Evolutionary conservation across 805 yeast genomes (phyloP), one percentile per base, ranked within the genome.

Genomic region (Saccharomycopsis fodiens): DNA sequence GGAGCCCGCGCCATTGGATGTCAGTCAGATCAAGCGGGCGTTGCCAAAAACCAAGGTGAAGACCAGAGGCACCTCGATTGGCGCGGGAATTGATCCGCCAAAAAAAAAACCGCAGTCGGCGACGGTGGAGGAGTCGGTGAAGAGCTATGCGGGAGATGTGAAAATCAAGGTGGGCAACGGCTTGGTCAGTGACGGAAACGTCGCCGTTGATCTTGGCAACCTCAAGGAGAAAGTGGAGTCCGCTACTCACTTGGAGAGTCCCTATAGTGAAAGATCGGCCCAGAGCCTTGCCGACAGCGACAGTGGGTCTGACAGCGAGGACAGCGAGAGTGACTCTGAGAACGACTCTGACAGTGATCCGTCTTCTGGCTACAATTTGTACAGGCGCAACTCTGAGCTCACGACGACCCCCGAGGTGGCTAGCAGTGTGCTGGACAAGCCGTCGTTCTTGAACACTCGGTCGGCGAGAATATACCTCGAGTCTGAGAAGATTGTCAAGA

Each of bases 401-500:
- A 32, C 36, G 7, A 10, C 36, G 19, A 32, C 36, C 8, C 36
- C 36, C 8, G 10, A 10, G 7, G 8, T 32, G 5, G 10, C 5
- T 6, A 19, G 15, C 36, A 15, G 7, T 15, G 7, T 17, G 17
- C 15, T 10, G 36, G 8, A 62, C 70, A 31, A 73, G 82, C 29
- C 29, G 10, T 56, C 77, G 71, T 32, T 32, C 56, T 57, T 83
- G 50, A 77, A 82, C 46, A 79, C 91, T 0, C 76, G 78, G 54
- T 79, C 94, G 0, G 88, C 96, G 0, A 76, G 64, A 44, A 69
- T 85, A 1, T 64, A 75, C 35, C 81, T 82, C 58, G 67, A 72
- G 47, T 75, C 86, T 1, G 47, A 68, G 3, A 47, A 82, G 13
- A 34, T 46, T 36, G 17, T 12, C 15, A 4, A 32, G 16, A 15